phyloP scores from a whole-genome alignment of 495 filamentous ascomycete genomes.

The Trichoderma reesei region DNA sequence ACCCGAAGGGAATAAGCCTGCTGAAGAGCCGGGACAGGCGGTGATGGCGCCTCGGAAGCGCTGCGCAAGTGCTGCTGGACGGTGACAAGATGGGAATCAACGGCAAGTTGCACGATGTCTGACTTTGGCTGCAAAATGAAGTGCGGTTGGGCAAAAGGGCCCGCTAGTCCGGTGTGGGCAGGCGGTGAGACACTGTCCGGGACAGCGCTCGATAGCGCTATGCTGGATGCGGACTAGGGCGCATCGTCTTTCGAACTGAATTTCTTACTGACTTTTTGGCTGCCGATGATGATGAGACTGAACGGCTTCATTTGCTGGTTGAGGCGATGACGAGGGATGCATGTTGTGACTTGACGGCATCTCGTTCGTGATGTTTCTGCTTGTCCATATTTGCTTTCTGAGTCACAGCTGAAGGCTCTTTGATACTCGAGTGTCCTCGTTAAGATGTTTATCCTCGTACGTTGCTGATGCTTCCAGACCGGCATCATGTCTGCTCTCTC shows the following conservation, averaged over 20 bases:
- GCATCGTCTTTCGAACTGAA: no score
- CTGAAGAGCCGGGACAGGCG: neutral
- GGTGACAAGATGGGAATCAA: neutral
- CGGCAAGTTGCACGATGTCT: neutral
- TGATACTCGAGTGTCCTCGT: neutral
- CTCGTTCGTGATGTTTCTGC: neutral
- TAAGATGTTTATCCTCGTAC: slow-evolving; percentile 36
- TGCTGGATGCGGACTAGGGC: neutral
- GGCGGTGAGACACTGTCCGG: neutral
- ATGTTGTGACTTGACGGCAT: neutral
- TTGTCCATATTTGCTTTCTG: neutral
- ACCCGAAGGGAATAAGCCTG: neutral
- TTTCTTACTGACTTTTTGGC: neutral
- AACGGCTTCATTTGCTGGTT: neutral
- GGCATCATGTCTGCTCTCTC: neutral
- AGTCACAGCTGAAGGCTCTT: neutral
- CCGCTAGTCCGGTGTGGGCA: neutral
- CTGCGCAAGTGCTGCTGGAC: neutral
- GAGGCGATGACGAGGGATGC: neutral
- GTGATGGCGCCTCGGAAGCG: neutral
- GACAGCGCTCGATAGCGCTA: neutral
- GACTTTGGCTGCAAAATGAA: neutral
- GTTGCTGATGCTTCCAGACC: neutral
- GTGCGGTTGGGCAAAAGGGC: neutral
- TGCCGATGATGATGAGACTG: no score